These are phyloP conservation scores for Protostelium mycophagum DNA, from an alignment of 78 protist species.

Conservation along the genomic window DNA sequence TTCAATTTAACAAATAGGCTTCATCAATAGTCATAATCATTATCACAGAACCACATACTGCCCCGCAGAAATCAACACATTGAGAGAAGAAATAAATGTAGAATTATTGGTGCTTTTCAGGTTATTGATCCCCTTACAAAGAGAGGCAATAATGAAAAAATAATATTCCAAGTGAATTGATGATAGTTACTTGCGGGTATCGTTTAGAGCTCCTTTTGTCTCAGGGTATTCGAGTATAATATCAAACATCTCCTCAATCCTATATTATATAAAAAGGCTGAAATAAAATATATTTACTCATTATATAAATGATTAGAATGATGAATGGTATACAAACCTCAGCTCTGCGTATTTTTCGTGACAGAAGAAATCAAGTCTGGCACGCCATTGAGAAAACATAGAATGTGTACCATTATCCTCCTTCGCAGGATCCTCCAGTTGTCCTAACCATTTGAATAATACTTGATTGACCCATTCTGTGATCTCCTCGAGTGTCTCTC, in stretches of 20 bases:
- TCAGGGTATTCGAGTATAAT: constrained; percentile 77
- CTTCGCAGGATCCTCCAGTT: too few relatives aligned
- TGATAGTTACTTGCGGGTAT: too few relatives aligned
- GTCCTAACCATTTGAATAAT: not conserved
- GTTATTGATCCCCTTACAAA: too few relatives aligned
- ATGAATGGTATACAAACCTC: too few relatives aligned
- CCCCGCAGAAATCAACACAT: too few relatives aligned
- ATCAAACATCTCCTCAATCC: constrained; percentile 78
- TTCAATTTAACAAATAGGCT: too few relatives aligned
- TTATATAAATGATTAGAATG: too few relatives aligned
- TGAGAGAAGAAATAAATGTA: too few relatives aligned
- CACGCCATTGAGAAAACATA: constrained; percentile 38
- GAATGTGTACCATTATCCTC: not conserved
- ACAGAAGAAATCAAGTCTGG: constrained; percentile 36
- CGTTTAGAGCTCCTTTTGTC: constrained; percentile 43
- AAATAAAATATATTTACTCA: not conserved
- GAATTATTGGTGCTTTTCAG: too few relatives aligned
- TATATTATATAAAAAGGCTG: constrained; percentile 38
- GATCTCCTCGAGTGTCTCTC: not conserved
- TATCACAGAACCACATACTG: too few relatives aligned
- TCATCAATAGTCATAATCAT: too few relatives aligned
- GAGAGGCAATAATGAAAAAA: not conserved
- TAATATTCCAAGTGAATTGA: constrained; percentile 29
- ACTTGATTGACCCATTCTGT: not conserved
- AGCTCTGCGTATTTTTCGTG: constrained; percentile 13